Percentiles rank a stretch among this genome's conserved stretches.
These are phyloP conservation scores for Avicennia marina DNA, from an alignment of 257 asterid genomes.

Conservation along the genomic window DNA sequence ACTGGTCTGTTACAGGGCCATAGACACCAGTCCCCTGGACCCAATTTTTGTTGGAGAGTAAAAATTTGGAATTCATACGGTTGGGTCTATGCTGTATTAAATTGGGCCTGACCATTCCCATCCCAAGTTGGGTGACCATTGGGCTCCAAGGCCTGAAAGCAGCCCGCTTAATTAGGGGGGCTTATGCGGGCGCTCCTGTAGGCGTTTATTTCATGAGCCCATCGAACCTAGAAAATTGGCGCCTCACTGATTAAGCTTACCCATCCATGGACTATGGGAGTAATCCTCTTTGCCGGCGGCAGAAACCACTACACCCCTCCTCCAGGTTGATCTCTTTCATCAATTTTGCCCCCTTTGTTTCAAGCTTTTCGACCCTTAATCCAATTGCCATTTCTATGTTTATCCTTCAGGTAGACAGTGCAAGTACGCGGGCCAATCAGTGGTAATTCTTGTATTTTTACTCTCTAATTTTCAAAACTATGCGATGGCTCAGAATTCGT, in stretches of 20 bases:
- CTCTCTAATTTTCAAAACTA: not conserved
- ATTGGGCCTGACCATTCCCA: no score
- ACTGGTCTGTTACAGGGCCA: no score
- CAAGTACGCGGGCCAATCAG: constrained; percentile 52
- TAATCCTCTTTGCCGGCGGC: constrained; percentile 25
- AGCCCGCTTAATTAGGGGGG: no score
- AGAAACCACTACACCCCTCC: constrained; percentile 22
- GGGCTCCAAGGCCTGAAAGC: no score
- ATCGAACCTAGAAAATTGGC: not conserved
- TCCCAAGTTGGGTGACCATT: no score
- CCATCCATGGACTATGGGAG: constrained; percentile 21
- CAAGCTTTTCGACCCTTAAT: not conserved
- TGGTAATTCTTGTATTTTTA: constrained; percentile 25
- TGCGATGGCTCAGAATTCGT: not conserved
- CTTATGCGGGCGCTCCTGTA: no score
- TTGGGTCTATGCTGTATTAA: no score
- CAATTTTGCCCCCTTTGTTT: not conserved
- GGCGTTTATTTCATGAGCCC: no score
- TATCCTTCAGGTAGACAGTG: constrained; percentile 30
- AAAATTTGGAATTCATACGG: no score
- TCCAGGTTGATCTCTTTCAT: constrained; percentile 26
- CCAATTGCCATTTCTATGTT: not conserved
- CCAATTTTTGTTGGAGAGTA: no score
- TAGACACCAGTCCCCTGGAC: no score
- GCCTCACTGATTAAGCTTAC: constrained; percentile 3